Conservation (phyloP, 1,284 basidiomycete genomes). For the Vanrija humicola region DNA sequence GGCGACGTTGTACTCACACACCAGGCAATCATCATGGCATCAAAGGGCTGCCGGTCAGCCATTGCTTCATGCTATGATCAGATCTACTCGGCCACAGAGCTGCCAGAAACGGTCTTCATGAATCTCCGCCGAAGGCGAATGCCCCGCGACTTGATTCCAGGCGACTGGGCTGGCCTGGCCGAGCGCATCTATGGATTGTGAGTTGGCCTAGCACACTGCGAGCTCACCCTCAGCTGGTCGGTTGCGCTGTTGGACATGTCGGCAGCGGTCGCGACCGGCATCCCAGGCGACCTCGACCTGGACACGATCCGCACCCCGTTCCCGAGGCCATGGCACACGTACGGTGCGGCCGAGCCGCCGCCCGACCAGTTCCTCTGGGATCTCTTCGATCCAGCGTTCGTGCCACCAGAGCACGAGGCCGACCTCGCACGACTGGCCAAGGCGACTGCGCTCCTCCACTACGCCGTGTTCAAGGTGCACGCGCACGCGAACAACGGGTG, state of each 20-base stretch:
- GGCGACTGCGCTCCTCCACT: no score
- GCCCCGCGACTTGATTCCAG: not conserved
- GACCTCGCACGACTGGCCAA: conserved; percentile 2
- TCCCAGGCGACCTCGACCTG: conserved; percentile 6
- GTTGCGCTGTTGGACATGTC: conserved; percentile 8
- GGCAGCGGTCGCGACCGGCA: conserved; percentile 2
- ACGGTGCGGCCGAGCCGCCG: not conserved
- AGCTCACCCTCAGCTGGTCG: conserved; percentile 7
- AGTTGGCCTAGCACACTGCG: not conserved
- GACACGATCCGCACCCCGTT: conserved; percentile 6
- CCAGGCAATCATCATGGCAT: no score
- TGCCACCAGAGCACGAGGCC: not conserved
- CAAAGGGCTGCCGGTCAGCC: conserved; percentile 11
- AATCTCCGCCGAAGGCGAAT: not conserved
- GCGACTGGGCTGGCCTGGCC: conserved; percentile 8
- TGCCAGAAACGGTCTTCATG: no score
- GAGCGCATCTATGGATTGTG: conserved; percentile 17
- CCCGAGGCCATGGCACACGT: conserved; percentile 9
- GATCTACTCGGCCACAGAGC: not conserved
- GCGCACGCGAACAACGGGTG: no score
- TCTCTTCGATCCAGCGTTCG: conserved; percentile 1
- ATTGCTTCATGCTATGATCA: conserved; percentile 7
- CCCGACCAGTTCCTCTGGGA: conserved; percentile 8
- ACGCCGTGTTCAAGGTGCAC: no score
- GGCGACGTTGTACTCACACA: no score